Percentiles rank a stretch among this genome's conserved stretches.
Evolutionary conservation across 108 stramenopile genomes (phyloP).

Genomic region (Pelagomonas calceolata): DNA sequence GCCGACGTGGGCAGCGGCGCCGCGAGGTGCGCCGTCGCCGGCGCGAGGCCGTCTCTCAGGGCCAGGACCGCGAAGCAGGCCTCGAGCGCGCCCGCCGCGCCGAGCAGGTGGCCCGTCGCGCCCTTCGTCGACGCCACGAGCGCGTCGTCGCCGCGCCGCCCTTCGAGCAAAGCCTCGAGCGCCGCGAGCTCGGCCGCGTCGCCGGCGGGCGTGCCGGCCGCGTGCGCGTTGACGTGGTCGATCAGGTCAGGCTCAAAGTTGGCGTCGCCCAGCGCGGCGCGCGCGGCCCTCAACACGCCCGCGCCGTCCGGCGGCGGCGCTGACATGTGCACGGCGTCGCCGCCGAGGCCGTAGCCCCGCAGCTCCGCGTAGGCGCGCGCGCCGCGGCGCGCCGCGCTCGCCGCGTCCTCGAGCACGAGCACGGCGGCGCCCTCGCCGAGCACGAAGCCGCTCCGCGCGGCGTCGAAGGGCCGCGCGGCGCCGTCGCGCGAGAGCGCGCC

Average conservation of each 20-base stretch:
- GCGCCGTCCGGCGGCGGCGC: slow-evolving; percentile 69
- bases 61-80: slow-evolving; percentile 66
- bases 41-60: slow-evolving; percentile 49
- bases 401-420: slow-evolving; percentile 74
- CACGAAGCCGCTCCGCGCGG: slow-evolving; percentile 73
- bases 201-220: slow-evolving; percentile 88
- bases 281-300: slow-evolving; percentile 73
- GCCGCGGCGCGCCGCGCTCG: slow-evolving; percentile 59
- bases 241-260: slow-evolving; percentile 35
- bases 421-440: slow-evolving; percentile 86
- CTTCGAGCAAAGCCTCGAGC: slow-evolving; percentile 44
- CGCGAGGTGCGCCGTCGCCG: slow-evolving; percentile 70
- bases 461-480: slow-evolving; percentile 77
- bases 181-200: slow-evolving; percentile 77
- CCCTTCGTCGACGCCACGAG: slow-evolving; percentile 87
- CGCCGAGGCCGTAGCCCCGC: slow-evolving; percentile 33
- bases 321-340: slow-evolving; percentile 76
- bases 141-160: slow-evolving; percentile 9
- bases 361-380: slow-evolving; percentile 39
- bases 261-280: slow-evolving; percentile 49
- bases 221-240: slow-evolving; percentile 88
- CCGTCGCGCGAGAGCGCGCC: slow-evolving; percentile 63
- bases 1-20: background rate
- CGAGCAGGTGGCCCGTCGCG: slow-evolving; percentile 78
- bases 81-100: slow-evolving; percentile 92